Evolutionary conservation across 192 early-diverging fungal genomes (phyloP), one percentile per base, ranked within the genome.

Genomic region (Dissophora ornata): DNA sequence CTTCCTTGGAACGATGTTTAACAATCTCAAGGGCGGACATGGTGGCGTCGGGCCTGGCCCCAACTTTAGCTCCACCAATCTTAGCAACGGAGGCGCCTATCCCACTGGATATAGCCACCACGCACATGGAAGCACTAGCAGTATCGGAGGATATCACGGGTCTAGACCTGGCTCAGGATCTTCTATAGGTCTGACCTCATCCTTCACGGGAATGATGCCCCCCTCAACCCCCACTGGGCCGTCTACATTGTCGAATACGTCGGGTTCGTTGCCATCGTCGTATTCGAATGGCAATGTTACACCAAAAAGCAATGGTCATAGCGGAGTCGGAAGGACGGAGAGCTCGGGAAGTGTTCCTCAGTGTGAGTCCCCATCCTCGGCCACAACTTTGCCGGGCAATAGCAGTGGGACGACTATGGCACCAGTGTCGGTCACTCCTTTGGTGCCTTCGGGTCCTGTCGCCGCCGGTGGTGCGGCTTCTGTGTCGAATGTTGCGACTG

Each of bases 1-100:
- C 18, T 77, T 77, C 30, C 56, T 77, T 19, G 73, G 73, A 22
- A 77, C 62, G 8, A 77, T 77, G 73, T 77, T 77, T 33, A 67
- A 51, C 40, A 77, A 77, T 30, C 57, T 77, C 47, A 67, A 67
- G n/a, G 55, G 57, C 15, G 44, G 49, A 13, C 53, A 47, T 26
- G 69, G 69, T 13, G 60, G 60, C 9, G 47, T 49, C 10, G 59
- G 60, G 2, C 44, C 53, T 29, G 55, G 60, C 12, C 46, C 52
- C 9, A 44, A 33, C n/a, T 62, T 50, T 18, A 34, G 49, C 30
- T 57, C 69, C 7, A 33, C 42, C 29, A 50, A 48, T 36, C 4
- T 16, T 34, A 45, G 57, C 0, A 62, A 29, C 25, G 58, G 62
- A 18, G 53, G 52, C 0, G 41, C 30, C 16, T 77, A 77, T 42